A percentile compares a stretch with the other conserved stretches of the same genome.
phyloP scores from a whole-genome alignment of 2,329 filamentous ascomycete genomes.

The Venturia asperata region DNA sequence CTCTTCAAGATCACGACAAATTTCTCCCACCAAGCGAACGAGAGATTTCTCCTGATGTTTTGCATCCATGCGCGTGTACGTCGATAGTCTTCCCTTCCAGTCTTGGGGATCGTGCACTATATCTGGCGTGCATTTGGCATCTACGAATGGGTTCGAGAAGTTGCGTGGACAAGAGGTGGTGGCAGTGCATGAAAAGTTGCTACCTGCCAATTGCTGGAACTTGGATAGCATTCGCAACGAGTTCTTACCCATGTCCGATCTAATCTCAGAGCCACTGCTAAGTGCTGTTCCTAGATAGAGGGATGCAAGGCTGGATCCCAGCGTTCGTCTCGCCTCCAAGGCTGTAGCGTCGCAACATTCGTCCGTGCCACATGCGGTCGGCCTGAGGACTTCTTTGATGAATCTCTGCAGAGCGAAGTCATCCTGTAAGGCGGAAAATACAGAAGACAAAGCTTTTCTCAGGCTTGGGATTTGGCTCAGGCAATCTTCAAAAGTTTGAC shows the following conservation, averaged over 20 bases:
- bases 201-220: constrained; percentile 1
- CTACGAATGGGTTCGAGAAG: background rate
- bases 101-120: background rate
- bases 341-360: constrained; percentile 6
- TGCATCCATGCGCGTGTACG: constrained; percentile 31
- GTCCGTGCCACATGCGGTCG: background rate
- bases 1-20: constrained; percentile 50
- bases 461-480: constrained; percentile 1
- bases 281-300: constrained; percentile 11
- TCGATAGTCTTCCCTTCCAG: constrained; percentile 6
- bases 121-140: constrained; percentile 8
- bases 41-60: constrained; percentile 41
- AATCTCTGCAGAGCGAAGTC: background rate
- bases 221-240: constrained; percentile 1
- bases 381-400: background rate
- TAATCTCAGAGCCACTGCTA: background rate
- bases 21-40: constrained; percentile 43
- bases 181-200: constrained; percentile 2
- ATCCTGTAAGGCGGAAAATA: background rate
- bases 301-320: constrained; percentile 3
- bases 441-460: constrained; percentile 1
- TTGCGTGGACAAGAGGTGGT: background rate
- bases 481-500: constrained; percentile 1
- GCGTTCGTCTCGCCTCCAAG: constrained; percentile 7
- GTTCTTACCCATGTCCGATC: background rate